Percentiles rank a stretch among this genome's conserved stretches.
These are phyloP conservation scores for Phytophthora melonis DNA, from an alignment of 352 stramenopile species.

Conservation along the genomic window DNA sequence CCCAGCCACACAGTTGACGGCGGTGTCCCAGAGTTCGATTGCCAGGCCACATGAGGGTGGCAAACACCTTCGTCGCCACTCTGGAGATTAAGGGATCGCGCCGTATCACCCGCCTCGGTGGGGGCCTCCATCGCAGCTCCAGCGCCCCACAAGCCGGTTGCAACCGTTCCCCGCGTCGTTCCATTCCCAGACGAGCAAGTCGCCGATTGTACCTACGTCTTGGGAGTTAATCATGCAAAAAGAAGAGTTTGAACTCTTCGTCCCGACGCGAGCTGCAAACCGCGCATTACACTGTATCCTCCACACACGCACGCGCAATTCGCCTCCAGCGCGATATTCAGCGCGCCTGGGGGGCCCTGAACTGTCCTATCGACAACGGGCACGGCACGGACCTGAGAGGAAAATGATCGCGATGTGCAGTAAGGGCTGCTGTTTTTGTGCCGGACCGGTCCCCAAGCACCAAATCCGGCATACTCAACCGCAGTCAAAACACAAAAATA, in stretches of 20 bases:
- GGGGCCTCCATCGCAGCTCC: neutral
- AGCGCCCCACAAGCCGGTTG: slow-evolving; percentile 1
- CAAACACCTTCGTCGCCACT: neutral
- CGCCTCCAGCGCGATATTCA: neutral
- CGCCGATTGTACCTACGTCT: neutral
- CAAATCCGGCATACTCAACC: neutral
- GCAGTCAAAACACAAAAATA: slow-evolving; percentile 20
- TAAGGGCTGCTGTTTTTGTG: neutral
- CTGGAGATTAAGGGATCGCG: neutral
- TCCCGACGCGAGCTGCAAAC: neutral
- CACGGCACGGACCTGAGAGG: slow-evolving; percentile 8
- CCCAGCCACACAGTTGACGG: neutral
- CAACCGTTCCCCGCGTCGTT: slow-evolving; percentile 3
- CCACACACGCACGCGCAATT: neutral
- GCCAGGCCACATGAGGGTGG: neutral
- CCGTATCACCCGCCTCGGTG: neutral
- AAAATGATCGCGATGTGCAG: slow-evolving; percentile 31
- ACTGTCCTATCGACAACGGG: neutral
- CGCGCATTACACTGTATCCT: slow-evolving; percentile 2
- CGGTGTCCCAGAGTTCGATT: slow-evolving; percentile 1
- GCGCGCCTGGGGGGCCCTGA: slow-evolving; percentile 3
- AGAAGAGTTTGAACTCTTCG: neutral
- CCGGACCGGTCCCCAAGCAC: neutral
- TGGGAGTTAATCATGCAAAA: neutral
- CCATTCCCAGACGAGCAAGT: neutral